Evolutionary conservation across 495 filamentous ascomycete species (phyloP).

Genomic region (Melanomma pulvis-pyrius): DNA sequence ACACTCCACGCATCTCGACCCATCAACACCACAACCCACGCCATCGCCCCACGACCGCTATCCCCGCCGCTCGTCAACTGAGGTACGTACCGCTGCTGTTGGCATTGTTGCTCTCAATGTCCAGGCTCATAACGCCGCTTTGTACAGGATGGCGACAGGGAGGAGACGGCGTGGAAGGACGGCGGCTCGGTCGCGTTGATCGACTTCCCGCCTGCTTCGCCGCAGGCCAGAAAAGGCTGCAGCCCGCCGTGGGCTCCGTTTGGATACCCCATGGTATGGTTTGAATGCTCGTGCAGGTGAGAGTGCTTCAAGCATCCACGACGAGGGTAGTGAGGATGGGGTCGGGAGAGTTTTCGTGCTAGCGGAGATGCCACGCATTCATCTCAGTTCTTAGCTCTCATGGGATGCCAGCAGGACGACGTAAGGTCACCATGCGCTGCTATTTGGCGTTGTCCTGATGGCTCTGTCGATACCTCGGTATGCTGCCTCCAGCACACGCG

Average conservation of each 20-base stretch:
- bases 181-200: neutral
- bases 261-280: neutral
- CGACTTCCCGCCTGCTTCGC: neutral
- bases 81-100: constrained; percentile 13
- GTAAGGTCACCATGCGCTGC: neutral
- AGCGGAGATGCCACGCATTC: neutral
- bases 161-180: neutral
- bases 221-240: neutral
- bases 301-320: neutral
- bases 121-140: constrained; percentile 12
- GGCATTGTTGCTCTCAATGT: neutral
- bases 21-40: neutral
- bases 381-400: neutral
- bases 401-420: neutral
- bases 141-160: neutral
- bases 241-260: neutral
- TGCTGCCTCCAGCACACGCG: neutral
- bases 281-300: neutral
- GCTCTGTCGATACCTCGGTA: neutral
- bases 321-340: neutral
- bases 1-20: neutral
- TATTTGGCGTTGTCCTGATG: neutral
- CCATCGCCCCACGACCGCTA: constrained; percentile 1
- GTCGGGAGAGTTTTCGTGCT: neutral
- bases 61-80: neutral